Evolutionary conservation across 352 stramenopile genomes (phyloP).

Genomic region (Globisporangium uncinulatum): DNA sequence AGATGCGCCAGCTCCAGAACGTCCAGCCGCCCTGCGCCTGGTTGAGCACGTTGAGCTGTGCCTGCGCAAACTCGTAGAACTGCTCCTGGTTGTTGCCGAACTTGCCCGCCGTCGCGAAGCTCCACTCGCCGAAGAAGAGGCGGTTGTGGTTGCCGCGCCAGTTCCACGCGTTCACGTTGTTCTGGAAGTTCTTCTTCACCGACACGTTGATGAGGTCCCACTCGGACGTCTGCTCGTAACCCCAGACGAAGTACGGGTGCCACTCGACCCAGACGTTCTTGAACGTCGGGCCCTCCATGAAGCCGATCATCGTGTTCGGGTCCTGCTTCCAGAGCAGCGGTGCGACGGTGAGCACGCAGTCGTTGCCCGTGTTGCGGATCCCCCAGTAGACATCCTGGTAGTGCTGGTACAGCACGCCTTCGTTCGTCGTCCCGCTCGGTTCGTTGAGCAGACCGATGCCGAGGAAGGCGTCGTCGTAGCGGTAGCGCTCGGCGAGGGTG

Average conservation of each 20-base stretch:
- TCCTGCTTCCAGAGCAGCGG: conserved; percentile 48
- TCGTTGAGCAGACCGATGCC: conserved; percentile 76
- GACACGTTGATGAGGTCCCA: conserved; percentile 35
- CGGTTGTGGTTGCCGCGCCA: conserved; percentile 25
- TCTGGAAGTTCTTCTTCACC: conserved; percentile 40
- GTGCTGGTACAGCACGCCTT: conserved; percentile 52
- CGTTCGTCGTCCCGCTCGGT: conserved; percentile 37
- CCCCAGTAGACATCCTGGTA: conserved; percentile 62
- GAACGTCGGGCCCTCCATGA: conserved; percentile 43
- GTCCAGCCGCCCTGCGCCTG: conserved; percentile 52
- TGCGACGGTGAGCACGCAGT: conserved; percentile 61
- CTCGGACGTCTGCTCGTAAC: conserved; percentile 53
- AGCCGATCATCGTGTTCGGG: conserved; percentile 36
- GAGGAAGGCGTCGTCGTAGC: conserved; percentile 62
- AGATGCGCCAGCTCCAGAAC: conserved; percentile 73
- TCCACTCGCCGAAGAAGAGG: conserved; percentile 42
- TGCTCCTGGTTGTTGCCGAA: conserved; percentile 34
- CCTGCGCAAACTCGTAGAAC: conserved; percentile 46
- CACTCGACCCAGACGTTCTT: conserved; percentile 83
- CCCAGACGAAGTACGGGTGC: conserved; percentile 82
- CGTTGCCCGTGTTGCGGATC: conserved; percentile 42
- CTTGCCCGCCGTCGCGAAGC: conserved; percentile 40
- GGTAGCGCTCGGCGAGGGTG: conserved; percentile 59
- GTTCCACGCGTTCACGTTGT: conserved; percentile 35
- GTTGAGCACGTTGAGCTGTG: conserved; percentile 46